Percentiles rank a stretch among this genome's conserved stretches.
phyloP scores from a whole-genome alignment of 257 asterid genomes.

The Forsythia suspensa region DNA sequence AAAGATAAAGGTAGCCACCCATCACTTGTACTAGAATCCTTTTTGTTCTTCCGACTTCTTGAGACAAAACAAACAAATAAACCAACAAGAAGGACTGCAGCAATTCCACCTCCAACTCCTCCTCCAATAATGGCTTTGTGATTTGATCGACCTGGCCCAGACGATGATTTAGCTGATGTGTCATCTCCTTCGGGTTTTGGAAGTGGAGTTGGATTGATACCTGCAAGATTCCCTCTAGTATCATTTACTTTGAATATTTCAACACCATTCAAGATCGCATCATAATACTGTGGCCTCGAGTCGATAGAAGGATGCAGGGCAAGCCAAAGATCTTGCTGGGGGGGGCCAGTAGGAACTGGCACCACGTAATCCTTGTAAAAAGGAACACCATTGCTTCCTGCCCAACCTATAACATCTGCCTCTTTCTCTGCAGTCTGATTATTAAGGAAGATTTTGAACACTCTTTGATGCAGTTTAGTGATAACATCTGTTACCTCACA shows the following conservation, averaged over 20 bases:
- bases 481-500: conserved; percentile 49
- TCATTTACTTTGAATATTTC: conserved; percentile 21
- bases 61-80: conserved; percentile 16
- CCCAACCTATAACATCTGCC: conserved; percentile 59
- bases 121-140: conserved; percentile 16
- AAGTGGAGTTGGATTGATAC: conserved; percentile 22
- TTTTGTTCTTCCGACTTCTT: conserved; percentile 12
- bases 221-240: conserved; percentile 25
- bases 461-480: conserved; percentile 39
- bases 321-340: conserved; percentile 29
- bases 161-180: neutral
- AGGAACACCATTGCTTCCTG: conserved; percentile 25
- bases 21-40: conserved; percentile 22
- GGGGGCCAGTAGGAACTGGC: conserved; percentile 22
- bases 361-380: conserved; percentile 29
- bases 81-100: conserved; percentile 14
- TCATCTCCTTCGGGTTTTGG: conserved; percentile 12
- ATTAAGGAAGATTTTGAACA: conserved; percentile 42
- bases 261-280: conserved; percentile 28
- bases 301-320: conserved; percentile 24
- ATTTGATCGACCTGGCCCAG: conserved; percentile 12
- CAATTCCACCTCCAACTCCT: conserved; percentile 28
- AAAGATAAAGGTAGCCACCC: conserved; percentile 34
- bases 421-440: conserved; percentile 45
- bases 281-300: conserved; percentile 17